A percentile compares a stretch with the other conserved stretches of the same genome.
Conservation (phyloP, 2,329 filamentous ascomycete genomes). For the Pestalotiopsis sp. region DNA sequence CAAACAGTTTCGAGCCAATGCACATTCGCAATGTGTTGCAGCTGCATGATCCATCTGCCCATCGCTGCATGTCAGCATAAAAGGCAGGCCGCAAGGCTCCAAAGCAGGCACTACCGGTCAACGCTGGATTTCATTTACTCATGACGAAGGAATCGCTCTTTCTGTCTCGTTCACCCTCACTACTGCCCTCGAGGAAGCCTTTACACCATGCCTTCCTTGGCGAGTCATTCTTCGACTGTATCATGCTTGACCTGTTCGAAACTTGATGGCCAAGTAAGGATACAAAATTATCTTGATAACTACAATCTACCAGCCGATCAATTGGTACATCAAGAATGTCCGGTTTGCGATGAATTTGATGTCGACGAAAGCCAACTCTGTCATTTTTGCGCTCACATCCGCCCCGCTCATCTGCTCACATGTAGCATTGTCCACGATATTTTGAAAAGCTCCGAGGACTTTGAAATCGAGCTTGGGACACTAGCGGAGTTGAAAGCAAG, state of each 20-base stretch:
- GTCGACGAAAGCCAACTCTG: background rate
- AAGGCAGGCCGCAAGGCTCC: too few species aligned
- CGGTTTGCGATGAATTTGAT: background rate
- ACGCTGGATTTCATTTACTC: too few species aligned
- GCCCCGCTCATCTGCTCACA: background rate
- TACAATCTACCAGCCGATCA: fast-evolving
- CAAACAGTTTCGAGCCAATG: too few species aligned
- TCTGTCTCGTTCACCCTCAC: background rate
- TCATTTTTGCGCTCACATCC: background rate
- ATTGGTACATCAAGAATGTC: background rate
- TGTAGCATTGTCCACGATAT: background rate
- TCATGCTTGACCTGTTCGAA: background rate
- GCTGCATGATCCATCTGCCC: too few species aligned
- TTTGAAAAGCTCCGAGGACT: background rate
- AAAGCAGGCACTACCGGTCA: too few species aligned
- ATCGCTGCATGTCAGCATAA: too few species aligned
- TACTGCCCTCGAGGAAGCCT: background rate
- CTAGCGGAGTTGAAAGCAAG: background rate
- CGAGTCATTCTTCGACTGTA: background rate
- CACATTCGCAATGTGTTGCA: too few species aligned
- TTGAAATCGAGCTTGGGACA: background rate
- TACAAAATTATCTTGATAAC: fast-evolving
- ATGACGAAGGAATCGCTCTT: background rate
- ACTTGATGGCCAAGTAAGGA: background rate
- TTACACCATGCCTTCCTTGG: background rate